Base-by-base conservation (phyloP, 768 basidiomycete genomes). In the Tylopilus vinaceipallidus region DNA sequence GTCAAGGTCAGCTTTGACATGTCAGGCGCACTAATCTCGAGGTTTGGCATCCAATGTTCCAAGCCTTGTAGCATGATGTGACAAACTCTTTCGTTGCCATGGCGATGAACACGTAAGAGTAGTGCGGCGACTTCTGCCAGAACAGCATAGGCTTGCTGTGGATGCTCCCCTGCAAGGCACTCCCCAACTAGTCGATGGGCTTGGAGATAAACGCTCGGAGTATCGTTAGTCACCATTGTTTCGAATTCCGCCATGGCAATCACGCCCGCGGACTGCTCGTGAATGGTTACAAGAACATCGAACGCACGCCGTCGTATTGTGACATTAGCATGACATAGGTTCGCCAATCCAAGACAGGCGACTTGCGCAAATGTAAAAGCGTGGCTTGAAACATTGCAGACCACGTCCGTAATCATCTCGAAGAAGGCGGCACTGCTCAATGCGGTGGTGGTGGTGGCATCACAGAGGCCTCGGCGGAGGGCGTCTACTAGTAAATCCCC, bases 21-120 rank as follows among this genome's bases (percentile, higher is more conserved):
- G 46, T 84, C 81, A 2, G 74, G 71, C 67, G 84, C 78, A 22
- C 33, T 59, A 41, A 67, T 55, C 49, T 85, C 79, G 63, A 95
- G 80, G 59, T 83, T 82, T 10, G 83, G 75, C 30, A 91, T 77
- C 94, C 95, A 98, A 54, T 82, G 81, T 62, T 91, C 88, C 49
- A 97, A 66, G 60, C 86, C 82, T 64, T 88, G 85, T 3, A 98
- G 72, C 35, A 93, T 73, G 10, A 88, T 71, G 38, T 88, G 73
- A 54, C 75, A 69, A 58, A 78, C 62, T 55, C 75, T 72, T 20
- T 73, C 69, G 23, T 74, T 74, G 8, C 81, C 77, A n/a, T 68
- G 62, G 39, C 73, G 73, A 51, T 74, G 75, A 20, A 91, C 67
- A 47, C 80, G 80, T 29, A 84, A 79, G n/a, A 95, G 75, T 69